Evolutionary conservation across 1,284 basidiomycete species (phyloP).

Genomic region (Tilletia caries): DNA sequence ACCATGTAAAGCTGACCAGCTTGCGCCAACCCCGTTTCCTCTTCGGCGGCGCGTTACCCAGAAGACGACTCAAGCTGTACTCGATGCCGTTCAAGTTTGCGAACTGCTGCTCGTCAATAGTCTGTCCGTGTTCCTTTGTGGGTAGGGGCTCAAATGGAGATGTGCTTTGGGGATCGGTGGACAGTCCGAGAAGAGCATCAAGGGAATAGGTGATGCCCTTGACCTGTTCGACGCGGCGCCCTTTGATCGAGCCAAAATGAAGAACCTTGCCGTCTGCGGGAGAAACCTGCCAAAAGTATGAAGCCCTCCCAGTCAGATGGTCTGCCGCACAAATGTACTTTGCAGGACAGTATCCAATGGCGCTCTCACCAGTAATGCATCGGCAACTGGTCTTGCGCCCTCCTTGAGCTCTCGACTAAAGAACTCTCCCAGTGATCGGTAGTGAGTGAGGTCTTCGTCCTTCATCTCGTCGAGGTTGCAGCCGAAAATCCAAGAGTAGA

Average conservation of each 20-base stretch:
- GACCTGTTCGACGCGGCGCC: conserved; percentile 83
- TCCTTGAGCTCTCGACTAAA: conserved; percentile 86
- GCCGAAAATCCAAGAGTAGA: conserved; percentile 83
- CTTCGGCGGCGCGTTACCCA: conserved; percentile 30
- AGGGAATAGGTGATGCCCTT: conserved; percentile 95
- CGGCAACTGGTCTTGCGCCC: conserved; percentile 74
- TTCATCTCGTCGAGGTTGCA: conserved; percentile 92
- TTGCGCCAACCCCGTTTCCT: conserved; percentile 17
- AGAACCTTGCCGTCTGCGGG: conserved; percentile 90
- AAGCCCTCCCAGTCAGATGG: not conserved
- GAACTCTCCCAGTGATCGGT: conserved; percentile 83
- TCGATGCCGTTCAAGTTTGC: conserved; percentile 95
- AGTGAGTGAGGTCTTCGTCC: conserved; percentile 70
- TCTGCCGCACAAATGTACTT: not conserved
- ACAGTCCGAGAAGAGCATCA: conserved; percentile 69
- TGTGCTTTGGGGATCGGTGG: conserved; percentile 30
- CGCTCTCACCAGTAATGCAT: conserved; percentile 68
- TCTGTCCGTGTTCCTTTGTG: conserved; percentile 57
- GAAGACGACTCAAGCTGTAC: conserved; percentile 80
- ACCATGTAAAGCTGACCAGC: conserved; percentile 13
- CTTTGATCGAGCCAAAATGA: conserved; percentile 84
- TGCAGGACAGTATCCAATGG: not conserved
- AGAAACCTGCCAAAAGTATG: conserved; percentile 63
- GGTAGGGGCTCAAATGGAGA: conserved; percentile 12
- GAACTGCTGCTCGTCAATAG: conserved; percentile 80